Evolutionary conservation across 2,329 filamentous ascomycete species (phyloP), one percentile per base, ranked within the genome.

Genomic region (Fusarium transvaalense): DNA sequence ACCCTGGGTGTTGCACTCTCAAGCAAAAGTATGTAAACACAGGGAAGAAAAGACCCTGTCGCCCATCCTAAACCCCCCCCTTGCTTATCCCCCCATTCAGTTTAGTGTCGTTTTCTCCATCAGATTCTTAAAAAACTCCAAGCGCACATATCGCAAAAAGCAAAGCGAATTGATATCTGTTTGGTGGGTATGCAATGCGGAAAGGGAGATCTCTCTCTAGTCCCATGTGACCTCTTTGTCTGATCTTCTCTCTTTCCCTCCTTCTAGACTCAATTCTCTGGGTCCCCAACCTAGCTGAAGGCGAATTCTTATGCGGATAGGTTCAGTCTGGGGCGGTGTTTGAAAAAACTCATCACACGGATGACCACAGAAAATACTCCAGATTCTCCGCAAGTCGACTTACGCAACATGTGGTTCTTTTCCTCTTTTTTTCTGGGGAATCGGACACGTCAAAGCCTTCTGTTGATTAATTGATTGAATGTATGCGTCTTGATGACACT

Each of bases 121-220:
- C 55, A 42, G 39, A 34, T 37, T 27, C 46, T 43, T 15, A 25
- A 35, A 51, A 64, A 61, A 61, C 63, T 56, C 45, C 39, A 56
- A 62, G 62, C 62, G 41, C 61, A 59, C 43, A 56, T 51, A 55
- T 66, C 55, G 50, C 61, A 68, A 66, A 68, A 68, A 61, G 61
- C 41, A 68, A 68, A 64, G 48, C 50, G 63, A 60, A 38, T 21
- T 32, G 43, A 19, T 32, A 27, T 50, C 17, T 15, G 34, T 23
- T 53, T 13, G 39, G 39, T 39, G 52, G 46, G 21, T 13, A 46
- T 35, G 34, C 32, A 39, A 48, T 57, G 29, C 31, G 23, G 48
- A 9, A 41, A 54, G 42, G 35, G 29, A 43, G n/a, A 19, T 42
- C 13, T 38, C 13, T 38, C 19, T 14, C 31, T 37, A 42, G 43